These are phyloP conservation scores for Saccharomyces kudriavzevii DNA, from an alignment of 805 yeast genomes.

Conservation along the genomic window DNA sequence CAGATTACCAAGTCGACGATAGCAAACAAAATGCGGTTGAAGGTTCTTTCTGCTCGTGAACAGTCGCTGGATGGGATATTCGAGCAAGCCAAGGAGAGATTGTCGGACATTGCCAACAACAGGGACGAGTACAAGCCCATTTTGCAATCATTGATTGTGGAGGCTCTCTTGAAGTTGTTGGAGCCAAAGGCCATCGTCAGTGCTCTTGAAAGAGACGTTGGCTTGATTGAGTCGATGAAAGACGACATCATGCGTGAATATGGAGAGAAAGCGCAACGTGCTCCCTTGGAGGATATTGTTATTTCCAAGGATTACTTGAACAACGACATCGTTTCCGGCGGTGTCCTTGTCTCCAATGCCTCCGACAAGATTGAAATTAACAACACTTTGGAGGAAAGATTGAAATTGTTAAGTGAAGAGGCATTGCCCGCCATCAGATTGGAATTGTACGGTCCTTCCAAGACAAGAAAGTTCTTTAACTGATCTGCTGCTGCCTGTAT, in stretches of 20 bases:
- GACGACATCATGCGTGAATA: conserved; percentile 56
- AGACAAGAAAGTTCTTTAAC: conserved; percentile 84
- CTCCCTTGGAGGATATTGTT: conserved; percentile 33
- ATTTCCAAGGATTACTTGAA: conserved; percentile 55
- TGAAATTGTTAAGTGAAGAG: conserved; percentile 69
- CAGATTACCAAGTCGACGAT: conserved; percentile 93
- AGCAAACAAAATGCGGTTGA: conserved; percentile 89
- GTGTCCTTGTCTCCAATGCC: conserved; percentile 63
- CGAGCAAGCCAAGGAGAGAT: conserved; percentile 54
- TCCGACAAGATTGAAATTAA: conserved; percentile 79
- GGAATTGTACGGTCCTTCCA: conserved; percentile 79
- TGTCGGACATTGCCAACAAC: conserved; percentile 45
- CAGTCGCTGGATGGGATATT: conserved; percentile 68
- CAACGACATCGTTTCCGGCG: conserved; percentile 66
- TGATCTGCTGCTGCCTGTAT: conserved; percentile 25
- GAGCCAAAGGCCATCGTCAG: conserved; percentile 59
- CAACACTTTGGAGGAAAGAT: conserved; percentile 92
- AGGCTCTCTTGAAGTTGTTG: conserved; percentile 61
- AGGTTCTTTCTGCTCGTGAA: conserved; percentile 80
- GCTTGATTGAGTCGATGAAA: conserved; percentile 35
- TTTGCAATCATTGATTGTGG: conserved; percentile 71
- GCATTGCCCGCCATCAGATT: conserved; percentile 89
- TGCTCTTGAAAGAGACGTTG: conserved; percentile 37
- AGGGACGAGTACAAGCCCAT: conserved; percentile 62
- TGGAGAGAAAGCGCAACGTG: conserved; percentile 51